Percentiles rank a stretch among this genome's conserved stretches.
Evolutionary conservation across 1,284 basidiomycete genomes (phyloP).

Genomic region (Dichomitus squalens): DNA sequence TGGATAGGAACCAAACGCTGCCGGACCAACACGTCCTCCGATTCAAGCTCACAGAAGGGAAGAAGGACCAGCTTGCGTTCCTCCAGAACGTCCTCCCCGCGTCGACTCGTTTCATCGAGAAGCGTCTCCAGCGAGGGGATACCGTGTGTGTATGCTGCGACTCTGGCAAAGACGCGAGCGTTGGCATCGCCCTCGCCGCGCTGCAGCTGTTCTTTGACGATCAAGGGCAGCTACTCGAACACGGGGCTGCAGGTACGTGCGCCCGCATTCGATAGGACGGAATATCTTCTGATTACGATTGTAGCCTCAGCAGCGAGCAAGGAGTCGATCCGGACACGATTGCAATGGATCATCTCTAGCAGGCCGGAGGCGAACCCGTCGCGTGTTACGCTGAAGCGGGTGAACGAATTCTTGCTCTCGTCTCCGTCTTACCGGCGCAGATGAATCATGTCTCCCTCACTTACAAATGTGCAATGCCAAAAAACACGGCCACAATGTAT

Average conservation of each 20-base stretch:
- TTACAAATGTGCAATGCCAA: not conserved
- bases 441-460: not conserved
- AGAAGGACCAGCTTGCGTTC: constrained; percentile 56
- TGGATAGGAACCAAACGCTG: not conserved
- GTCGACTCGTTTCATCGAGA: constrained; percentile 48
- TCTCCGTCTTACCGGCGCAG: constrained; percentile 27
- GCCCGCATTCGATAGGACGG: not conserved
- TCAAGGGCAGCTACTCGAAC: constrained; percentile 37
- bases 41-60: constrained; percentile 45
- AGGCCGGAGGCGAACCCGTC: constrained; percentile 76
- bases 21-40: constrained; percentile 24
- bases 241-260: constrained; percentile 11
- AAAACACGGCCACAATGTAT: not conserved
- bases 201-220: constrained; percentile 63
- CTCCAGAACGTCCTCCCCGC: constrained; percentile 51
- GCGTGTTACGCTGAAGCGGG: constrained; percentile 72
- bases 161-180: constrained; percentile 58
- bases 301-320: constrained; percentile 41
- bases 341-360: constrained; percentile 82
- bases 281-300: not conserved
- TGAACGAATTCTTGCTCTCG: constrained; percentile 76
- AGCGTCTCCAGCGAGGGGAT: constrained; percentile 39
- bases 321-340: constrained; percentile 59
- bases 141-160: constrained; percentile 57
- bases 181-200: constrained; percentile 63